Evolutionary conservation across 202 grass and related monocot species (phyloP).

Genomic region (Cymbopogon flexuosus): DNA sequence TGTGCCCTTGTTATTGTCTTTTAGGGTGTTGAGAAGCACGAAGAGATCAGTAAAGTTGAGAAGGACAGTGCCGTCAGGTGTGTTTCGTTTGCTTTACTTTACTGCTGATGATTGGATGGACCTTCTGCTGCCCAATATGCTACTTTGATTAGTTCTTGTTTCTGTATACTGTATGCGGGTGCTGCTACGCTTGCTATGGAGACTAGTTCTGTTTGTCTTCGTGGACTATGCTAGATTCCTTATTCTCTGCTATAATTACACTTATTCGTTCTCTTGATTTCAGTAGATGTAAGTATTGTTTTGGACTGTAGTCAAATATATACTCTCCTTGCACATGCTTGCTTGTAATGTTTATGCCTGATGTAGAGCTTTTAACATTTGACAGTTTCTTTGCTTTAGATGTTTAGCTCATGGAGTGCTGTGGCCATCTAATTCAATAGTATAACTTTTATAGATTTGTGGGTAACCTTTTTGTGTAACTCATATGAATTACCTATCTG

Average conservation of each 20-base stretch:
- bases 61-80: conserved; percentile 68
- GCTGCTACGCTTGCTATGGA: not conserved
- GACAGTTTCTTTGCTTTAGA: not conserved
- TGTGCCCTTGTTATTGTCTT: conserved; percentile 18
- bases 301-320: not conserved
- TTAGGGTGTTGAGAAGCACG: conserved; percentile 69
- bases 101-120: not conserved
- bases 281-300: not conserved
- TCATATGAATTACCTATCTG: not conserved
- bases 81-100: not conserved
- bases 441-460: not conserved
- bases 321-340: too few species aligned
- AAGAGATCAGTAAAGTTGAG: conserved; percentile 68
- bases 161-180: not conserved
- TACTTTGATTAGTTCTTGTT: not conserved
- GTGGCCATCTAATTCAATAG: not conserved
- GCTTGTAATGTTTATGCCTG: not conserved
- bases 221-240: not conserved
- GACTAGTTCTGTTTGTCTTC: not conserved
- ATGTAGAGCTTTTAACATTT: not conserved
- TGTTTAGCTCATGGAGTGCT: not conserved
- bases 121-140: not conserved
- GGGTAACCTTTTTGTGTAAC: not conserved
- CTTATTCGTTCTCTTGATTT: not conserved
- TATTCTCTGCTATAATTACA: not conserved